phyloP scores from a whole-genome alignment of 768 basidiomycete species.

The Agaricus subrufescens region DNA sequence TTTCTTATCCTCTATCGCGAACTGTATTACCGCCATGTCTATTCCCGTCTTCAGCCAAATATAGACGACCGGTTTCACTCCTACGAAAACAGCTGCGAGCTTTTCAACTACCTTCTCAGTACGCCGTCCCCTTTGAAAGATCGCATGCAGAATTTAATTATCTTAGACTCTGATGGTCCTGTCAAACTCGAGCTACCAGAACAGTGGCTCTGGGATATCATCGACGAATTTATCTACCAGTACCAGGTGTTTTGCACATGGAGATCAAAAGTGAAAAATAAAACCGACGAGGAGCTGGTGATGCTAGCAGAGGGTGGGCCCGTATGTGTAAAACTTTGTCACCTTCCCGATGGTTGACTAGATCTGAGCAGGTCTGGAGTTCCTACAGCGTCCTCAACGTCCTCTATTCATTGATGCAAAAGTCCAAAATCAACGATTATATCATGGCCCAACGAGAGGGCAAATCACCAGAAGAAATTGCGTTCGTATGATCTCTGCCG shows the following conservation, averaged over 20 bases:
- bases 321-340: constrained; percentile 32
- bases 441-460: constrained; percentile 78
- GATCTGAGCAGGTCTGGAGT: constrained; percentile 75
- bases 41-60: constrained; percentile 91
- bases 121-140: constrained; percentile 20
- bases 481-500: constrained; percentile 43
- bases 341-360: neutral
- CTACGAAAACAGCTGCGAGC: constrained; percentile 95
- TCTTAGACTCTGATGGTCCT: constrained; percentile 85
- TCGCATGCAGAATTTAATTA: neutral
- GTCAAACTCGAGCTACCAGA: constrained; percentile 92
- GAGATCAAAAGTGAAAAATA: constrained; percentile 78
- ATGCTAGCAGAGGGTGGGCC: constrained; percentile 73
- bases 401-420: constrained; percentile 97
- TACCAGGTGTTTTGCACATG: constrained; percentile 96
- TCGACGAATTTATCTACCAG: constrained; percentile 97
- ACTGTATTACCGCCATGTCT: constrained; percentile 92
- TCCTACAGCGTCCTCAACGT: constrained; percentile 98
- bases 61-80: constrained; percentile 98
- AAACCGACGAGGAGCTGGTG: constrained; percentile 84
- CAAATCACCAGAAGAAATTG: constrained; percentile 77
- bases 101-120: constrained; percentile 98
- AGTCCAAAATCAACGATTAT: constrained; percentile 92
- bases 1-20: constrained; percentile 97
- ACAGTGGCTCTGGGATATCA: constrained; percentile 98